Conservation (phyloP, 2,329 filamentous ascomycete species). For the Botrytis tulipae region DNA sequence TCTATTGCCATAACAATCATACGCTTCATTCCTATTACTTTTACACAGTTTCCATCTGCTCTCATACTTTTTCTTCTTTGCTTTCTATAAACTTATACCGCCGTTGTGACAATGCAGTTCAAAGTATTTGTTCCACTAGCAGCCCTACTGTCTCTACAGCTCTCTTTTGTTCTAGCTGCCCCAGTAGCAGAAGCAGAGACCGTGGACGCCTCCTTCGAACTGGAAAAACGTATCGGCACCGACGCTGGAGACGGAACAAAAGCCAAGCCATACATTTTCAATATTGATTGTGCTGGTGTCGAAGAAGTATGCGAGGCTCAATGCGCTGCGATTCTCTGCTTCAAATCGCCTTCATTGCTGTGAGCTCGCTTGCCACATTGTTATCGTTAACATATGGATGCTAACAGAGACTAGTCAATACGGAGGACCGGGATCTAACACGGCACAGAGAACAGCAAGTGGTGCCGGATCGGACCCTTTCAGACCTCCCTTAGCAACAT, state of each 20-base stretch:
- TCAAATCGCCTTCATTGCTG: slow-evolving; percentile 14
- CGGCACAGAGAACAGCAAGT: neutral
- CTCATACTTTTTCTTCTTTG: neutral
- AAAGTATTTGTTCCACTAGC: neutral
- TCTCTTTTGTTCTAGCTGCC: slow-evolving; percentile 3
- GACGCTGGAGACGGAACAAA: neutral
- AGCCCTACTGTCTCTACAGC: neutral
- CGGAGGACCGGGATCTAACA: neutral
- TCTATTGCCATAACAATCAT: neutral
- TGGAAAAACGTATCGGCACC: slow-evolving; percentile 2
- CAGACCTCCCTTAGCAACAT: neutral
- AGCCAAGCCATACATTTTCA: slow-evolving; percentile 8
- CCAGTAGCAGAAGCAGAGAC: slow-evolving; percentile 8
- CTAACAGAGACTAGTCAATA: slow-evolving; percentile 3
- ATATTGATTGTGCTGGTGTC: slow-evolving; percentile 2
- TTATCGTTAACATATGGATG: no score
- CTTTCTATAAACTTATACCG: neutral
- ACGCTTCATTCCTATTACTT: neutral
- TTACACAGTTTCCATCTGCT: neutral
- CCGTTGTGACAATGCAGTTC: slow-evolving; percentile 8
- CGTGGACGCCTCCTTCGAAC: neutral
- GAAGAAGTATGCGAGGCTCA: slow-evolving; percentile 20
- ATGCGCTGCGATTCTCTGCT: slow-evolving; percentile 17
- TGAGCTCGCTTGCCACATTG: neutral
- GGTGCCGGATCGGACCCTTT: slow-evolving; percentile 2